Evolutionary conservation across 2,329 filamentous ascomycete species (phyloP).

Genomic region (Penicillium sp.): DNA sequence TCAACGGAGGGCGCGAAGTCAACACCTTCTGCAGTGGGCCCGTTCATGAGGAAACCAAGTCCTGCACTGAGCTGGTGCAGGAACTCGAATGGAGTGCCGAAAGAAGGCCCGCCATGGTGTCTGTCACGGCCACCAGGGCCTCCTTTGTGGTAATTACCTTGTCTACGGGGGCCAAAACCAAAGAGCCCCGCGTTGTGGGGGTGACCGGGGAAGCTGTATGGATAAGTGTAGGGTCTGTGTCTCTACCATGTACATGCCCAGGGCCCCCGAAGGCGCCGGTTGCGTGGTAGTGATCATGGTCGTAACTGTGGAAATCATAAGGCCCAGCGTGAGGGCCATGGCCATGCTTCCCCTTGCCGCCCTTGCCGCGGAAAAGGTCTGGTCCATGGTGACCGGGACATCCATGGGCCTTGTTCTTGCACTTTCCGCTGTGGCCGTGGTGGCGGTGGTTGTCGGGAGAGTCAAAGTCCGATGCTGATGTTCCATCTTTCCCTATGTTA

Average conservation of each 20-base stretch:
- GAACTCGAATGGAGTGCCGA: slow-evolving; percentile 15
- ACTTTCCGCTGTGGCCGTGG: slow-evolving; percentile 17
- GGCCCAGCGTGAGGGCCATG: not conserved
- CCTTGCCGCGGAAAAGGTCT: not conserved
- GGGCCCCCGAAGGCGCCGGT: not conserved
- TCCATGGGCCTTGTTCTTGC: slow-evolving; percentile 6
- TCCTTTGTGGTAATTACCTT: slow-evolving; percentile 4
- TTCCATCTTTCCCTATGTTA: slow-evolving; percentile 5
- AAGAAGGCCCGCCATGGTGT: slow-evolving; percentile 5
- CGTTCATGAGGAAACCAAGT: slow-evolving; percentile 24
- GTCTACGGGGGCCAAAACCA: slow-evolving; percentile 1
- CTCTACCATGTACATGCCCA: not conserved
- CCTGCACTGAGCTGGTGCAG: slow-evolving; percentile 24
- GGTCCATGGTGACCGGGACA: slow-evolving; percentile 9
- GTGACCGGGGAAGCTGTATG: slow-evolving; percentile 2
- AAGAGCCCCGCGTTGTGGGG: not conserved
- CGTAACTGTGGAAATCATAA: not conserved
- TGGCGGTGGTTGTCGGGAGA: slow-evolving; percentile 14
- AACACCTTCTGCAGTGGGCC: slow-evolving; percentile 15
- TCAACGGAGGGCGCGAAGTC: slow-evolving; percentile 45
- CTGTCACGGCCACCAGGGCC: slow-evolving; percentile 8
- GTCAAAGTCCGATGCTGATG: slow-evolving; percentile 6
- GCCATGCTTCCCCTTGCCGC: not conserved
- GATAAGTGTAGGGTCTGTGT: slow-evolving; percentile 2
- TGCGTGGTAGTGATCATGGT: not conserved